Conservation (phyloP, 1,284 basidiomycete genomes). For the Puccinia coronata region DNA sequence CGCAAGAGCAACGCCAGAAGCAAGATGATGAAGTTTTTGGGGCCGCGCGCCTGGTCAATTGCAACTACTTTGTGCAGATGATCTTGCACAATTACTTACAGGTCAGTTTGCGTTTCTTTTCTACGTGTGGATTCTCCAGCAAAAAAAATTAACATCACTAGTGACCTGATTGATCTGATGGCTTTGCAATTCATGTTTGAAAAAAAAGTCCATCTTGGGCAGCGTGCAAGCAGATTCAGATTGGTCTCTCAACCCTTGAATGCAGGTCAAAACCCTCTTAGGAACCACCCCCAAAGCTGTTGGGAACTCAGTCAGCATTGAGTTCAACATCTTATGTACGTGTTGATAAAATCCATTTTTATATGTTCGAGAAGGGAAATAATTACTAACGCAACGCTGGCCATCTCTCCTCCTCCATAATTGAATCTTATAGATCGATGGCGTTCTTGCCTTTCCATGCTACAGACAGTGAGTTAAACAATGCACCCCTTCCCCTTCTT, state of each 20-base stretch:
- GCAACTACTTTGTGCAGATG: conserved; percentile 65
- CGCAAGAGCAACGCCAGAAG: conserved; percentile 59
- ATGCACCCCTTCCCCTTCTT: not conserved
- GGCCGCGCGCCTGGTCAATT: conserved; percentile 72
- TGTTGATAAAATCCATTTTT: not conserved
- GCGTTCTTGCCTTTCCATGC: conserved; percentile 36
- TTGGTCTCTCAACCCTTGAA: conserved; percentile 42
- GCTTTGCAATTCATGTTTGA: too few relatives aligned
- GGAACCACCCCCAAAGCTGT: conserved; percentile 38
- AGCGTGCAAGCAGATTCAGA: conserved; percentile 47
- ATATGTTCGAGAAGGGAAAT: not conserved
- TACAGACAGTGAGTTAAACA: conserved; percentile 25
- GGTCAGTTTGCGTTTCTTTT: not conserved
- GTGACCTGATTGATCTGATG: too few relatives aligned
- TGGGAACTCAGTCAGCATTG: conserved; percentile 44
- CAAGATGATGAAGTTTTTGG: conserved; percentile 71
- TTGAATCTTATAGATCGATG: conserved; percentile 44
- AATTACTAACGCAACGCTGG: too few relatives aligned
- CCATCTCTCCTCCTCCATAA: too few relatives aligned
- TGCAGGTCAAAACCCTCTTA: conserved; percentile 35
- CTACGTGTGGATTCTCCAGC: too few relatives aligned
- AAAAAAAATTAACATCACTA: too few relatives aligned
- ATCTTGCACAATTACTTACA: conserved; percentile 35
- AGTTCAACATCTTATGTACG: conserved; percentile 48
- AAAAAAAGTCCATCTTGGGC: conserved; percentile 46